Evolutionary conservation across 2,329 filamentous ascomycete species (phyloP).

Genomic region (Macrophomina pseudophaseolina): DNA sequence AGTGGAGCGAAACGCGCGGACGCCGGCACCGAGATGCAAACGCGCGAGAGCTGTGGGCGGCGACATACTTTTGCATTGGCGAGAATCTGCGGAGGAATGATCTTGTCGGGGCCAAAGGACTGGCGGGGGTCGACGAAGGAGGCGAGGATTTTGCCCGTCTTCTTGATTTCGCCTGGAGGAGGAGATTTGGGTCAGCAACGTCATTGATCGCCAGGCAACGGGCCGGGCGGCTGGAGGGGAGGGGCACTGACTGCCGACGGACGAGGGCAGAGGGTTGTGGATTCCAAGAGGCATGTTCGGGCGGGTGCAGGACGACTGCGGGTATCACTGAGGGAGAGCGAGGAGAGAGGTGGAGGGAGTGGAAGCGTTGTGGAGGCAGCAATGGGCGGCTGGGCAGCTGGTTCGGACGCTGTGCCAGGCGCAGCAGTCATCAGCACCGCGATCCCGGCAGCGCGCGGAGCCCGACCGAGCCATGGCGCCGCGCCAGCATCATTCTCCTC

Average conservation of each 20-base stretch:
- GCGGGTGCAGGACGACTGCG: conserved; percentile 9
- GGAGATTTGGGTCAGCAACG: conserved; percentile 40
- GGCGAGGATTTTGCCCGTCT: conserved; percentile 92
- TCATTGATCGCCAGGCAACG: conserved; percentile 32
- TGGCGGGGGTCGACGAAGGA: conserved; percentile 95
- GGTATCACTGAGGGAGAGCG: conserved; percentile 15
- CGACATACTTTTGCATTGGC: conserved; percentile 80
- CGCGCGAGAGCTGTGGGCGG: conserved; percentile 6
- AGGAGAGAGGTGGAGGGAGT: not conserved
- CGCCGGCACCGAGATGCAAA: not conserved
- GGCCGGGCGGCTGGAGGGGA: conserved; percentile 2
- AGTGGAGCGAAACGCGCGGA: conserved; percentile 24
- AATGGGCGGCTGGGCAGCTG: conserved; percentile 18
- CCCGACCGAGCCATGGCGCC: conserved; percentile 13
- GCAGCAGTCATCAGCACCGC: conserved; percentile 24
- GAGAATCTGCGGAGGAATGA: conserved; percentile 90
- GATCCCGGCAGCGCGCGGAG: conserved; percentile 22
- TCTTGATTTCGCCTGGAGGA: conserved; percentile 86
- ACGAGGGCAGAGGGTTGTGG: conserved; percentile 61
- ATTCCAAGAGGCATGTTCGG: conserved; percentile 45
- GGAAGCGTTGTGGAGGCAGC: conserved; percentile 14
- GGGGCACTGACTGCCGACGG: conserved; percentile 55
- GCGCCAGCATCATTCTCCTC: not conserved
- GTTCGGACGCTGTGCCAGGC: conserved; percentile 10
- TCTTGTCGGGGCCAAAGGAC: conserved; percentile 93